A percentile compares a stretch with the other conserved stretches of the same genome.
phyloP scores from a whole-genome alignment of 2,329 filamentous ascomycete species.

The Raffaelea ambrosiae region DNA sequence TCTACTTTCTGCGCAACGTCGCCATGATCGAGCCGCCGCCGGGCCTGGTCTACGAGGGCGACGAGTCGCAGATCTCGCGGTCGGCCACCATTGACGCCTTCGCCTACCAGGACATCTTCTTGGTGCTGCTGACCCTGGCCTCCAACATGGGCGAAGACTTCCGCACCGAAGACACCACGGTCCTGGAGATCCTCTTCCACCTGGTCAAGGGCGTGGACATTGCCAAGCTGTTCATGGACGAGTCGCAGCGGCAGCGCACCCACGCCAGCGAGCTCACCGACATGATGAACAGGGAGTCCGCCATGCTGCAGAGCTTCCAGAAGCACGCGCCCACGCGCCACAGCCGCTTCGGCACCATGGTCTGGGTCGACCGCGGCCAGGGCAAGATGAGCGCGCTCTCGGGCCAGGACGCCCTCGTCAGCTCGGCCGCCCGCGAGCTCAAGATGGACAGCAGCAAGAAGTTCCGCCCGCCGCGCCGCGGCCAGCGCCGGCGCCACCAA shows the following conservation, averaged over 20 bases:
- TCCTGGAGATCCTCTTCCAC: constrained; percentile 89
- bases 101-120: constrained; percentile 82
- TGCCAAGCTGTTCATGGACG: constrained; percentile 76
- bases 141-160: constrained; percentile 95
- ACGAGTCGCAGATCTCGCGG: constrained; percentile 81
- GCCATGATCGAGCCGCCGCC: constrained; percentile 72
- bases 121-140: constrained; percentile 74
- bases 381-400: constrained; percentile 79
- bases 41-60: constrained; percentile 68
- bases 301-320: constrained; percentile 70
- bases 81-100: constrained; percentile 85
- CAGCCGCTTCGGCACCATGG: constrained; percentile 92
- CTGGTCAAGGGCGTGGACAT: constrained; percentile 83
- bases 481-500: constrained; percentile 50
- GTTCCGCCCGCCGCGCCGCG: constrained; percentile 70
- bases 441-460: constrained; percentile 91
- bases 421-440: constrained; percentile 62
- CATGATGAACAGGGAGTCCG: constrained; percentile 72
- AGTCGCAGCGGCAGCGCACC: constrained; percentile 59
- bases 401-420: constrained; percentile 75
- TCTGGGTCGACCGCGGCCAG: constrained; percentile 86
- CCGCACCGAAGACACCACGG: constrained; percentile 74
- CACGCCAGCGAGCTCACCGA: constrained; percentile 65
- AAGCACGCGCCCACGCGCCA: constrained; percentile 77
- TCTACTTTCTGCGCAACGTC: constrained; percentile 86